A percentile compares a stretch with the other conserved stretches of the same genome.
Evolutionary conservation across 331 rosid genomes (phyloP).

Genomic region (Acacia pycnantha): DNA sequence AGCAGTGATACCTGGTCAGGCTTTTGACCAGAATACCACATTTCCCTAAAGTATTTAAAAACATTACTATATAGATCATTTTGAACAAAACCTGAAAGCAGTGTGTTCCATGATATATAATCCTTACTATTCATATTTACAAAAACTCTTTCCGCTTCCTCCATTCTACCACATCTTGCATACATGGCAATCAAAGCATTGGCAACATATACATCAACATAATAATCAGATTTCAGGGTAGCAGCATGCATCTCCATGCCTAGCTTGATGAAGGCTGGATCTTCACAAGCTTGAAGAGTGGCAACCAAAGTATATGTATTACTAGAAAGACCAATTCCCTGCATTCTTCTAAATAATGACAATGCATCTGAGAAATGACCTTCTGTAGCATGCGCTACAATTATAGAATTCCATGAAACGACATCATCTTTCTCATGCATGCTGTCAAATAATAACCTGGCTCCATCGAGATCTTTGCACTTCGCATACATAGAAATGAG

Average conservation of each 20-base stretch:
- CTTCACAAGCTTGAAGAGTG: conserved; percentile 73
- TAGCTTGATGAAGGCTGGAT: conserved; percentile 39
- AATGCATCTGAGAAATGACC: conserved; percentile 58
- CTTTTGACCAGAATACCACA: conserved; percentile 45
- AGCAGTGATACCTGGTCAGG: conserved; percentile 65
- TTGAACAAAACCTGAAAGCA: conserved; percentile 76
- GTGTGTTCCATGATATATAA: conserved; percentile 66
- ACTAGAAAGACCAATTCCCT: conserved; percentile 33
- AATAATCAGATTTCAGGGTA: conserved; percentile 46
- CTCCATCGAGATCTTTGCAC: conserved; percentile 50
- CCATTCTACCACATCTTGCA: conserved; percentile 56
- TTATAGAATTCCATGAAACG: conserved; percentile 78
- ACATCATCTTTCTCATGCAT: conserved; percentile 50
- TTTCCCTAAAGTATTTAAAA: conserved; percentile 42
- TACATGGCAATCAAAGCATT: conserved; percentile 81
- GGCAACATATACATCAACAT: conserved; percentile 51
- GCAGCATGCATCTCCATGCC: conserved; percentile 72
- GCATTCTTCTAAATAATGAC: conserved; percentile 57
- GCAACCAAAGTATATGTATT: conserved; percentile 69
- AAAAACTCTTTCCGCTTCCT: conserved; percentile 51
- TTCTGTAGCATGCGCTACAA: conserved; percentile 55
- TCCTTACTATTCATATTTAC: conserved; percentile 50
- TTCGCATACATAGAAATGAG: conserved; percentile 76
- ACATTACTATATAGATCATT: conserved; percentile 54
- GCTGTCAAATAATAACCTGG: conserved; percentile 53